phyloP scores from a whole-genome alignment of 345 rosid species.

The Eutrema yunnanense region DNA sequence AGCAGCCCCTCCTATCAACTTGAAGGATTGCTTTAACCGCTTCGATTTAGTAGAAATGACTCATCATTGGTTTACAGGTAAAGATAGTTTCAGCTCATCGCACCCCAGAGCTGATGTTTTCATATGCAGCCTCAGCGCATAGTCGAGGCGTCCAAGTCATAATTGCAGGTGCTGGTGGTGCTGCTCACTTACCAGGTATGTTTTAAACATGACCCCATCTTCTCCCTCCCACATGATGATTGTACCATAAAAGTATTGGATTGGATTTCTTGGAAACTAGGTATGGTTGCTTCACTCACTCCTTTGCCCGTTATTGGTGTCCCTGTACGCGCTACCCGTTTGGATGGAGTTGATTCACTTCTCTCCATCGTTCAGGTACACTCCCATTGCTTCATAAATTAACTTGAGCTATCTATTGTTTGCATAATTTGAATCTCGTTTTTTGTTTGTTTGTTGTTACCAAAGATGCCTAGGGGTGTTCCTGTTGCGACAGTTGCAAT shows the following conservation, averaged over 20 bases:
- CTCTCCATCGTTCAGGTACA: slow-evolving; percentile 92
- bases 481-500: slow-evolving; percentile 95
- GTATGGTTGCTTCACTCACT: slow-evolving; percentile 95
- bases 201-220: slow-evolving; percentile 11
- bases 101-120: slow-evolving; percentile 81
- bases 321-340: slow-evolving; percentile 74
- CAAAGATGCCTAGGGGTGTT: slow-evolving; percentile 93
- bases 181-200: slow-evolving; percentile 93
- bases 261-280: slow-evolving; percentile 30
- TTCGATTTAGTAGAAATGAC: no score
- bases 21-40: no score
- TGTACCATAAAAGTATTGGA: background rate
- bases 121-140: slow-evolving; percentile 71
- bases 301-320: slow-evolving; percentile 91
- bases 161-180: slow-evolving; percentile 99
- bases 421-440: background rate
- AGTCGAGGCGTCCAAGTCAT: slow-evolving; percentile 71
- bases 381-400: background rate
- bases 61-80: slow-evolving; percentile 40
- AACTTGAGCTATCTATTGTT: background rate
- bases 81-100: slow-evolving; percentile 88
- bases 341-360: slow-evolving; percentile 92
- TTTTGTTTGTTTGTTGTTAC: background rate
- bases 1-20: no score
- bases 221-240: background rate